Conservation (phyloP, 1,284 basidiomycete species). For the Leccinum cinnamomeum region DNA sequence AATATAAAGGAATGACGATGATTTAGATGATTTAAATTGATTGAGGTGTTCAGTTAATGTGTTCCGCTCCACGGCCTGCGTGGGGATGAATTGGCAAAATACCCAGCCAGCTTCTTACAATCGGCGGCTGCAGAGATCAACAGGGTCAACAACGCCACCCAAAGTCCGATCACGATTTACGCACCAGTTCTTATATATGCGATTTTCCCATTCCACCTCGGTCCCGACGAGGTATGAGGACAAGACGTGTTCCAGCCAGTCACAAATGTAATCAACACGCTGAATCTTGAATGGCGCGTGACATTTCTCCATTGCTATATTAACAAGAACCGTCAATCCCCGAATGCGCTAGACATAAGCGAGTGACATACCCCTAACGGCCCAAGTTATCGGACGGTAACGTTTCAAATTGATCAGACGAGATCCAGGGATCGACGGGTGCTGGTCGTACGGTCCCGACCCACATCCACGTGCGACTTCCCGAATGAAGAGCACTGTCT, state of each 20-base stretch:
- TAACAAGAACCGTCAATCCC: conserved; percentile 2
- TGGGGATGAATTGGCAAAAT: not conserved
- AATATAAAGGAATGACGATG: conserved; percentile 1
- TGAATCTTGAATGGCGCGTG: conserved; percentile 35
- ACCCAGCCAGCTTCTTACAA: not conserved
- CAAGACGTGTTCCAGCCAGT: conserved; percentile 35
- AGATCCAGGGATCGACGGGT: conserved; percentile 28
- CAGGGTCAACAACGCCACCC: not conserved
- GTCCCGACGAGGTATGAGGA: conserved; percentile 30
- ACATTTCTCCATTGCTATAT: conserved; percentile 36
- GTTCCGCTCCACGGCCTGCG: not conserved
- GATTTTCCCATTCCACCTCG: conserved; percentile 34
- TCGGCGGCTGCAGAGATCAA: conserved; percentile 11
- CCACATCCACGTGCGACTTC: conserved; percentile 38
- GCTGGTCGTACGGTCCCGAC: conserved; percentile 28
- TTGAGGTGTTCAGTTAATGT: not conserved
- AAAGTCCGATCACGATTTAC: conserved; percentile 1
- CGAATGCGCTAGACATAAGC: not conserved
- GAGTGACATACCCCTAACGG: conserved; percentile 32
- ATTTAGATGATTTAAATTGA: not conserved
- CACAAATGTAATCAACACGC: conserved; percentile 34
- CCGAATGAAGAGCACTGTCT: conserved; percentile 33
- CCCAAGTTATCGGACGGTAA: conserved; percentile 38
- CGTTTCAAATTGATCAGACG: conserved; percentile 36
- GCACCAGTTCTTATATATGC: conserved; percentile 32